Conservation (phyloP, 2,329 filamentous ascomycete species). For the Mariannaea sp. region DNA sequence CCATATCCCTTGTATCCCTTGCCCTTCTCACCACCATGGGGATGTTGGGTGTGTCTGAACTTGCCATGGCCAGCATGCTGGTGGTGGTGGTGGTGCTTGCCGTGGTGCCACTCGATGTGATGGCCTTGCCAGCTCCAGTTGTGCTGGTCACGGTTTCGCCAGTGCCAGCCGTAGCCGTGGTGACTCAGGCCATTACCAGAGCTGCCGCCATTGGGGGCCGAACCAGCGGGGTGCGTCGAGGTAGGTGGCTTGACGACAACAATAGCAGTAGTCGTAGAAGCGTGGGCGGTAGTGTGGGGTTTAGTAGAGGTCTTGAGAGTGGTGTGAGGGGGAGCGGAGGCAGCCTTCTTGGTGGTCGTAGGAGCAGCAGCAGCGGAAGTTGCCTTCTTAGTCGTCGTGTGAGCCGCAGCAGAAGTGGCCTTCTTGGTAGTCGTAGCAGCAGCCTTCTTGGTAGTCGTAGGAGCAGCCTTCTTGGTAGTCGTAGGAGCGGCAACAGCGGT, state of each 20-base stretch:
- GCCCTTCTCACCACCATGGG: background rate
- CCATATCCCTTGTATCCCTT: background rate
- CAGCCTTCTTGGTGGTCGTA: background rate
- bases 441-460: too few species aligned
- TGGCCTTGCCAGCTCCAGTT: background rate
- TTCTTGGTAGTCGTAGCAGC: too few species aligned
- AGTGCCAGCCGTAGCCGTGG: background rate
- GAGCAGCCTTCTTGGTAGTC: background rate
- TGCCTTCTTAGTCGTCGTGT: background rate
- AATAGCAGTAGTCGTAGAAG: too few species aligned
- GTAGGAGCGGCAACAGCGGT: background rate
- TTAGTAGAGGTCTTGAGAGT: background rate
- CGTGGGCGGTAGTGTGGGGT: too few species aligned
- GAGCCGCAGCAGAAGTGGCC: background rate
- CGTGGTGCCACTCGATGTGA: background rate
- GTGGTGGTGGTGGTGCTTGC: background rate
- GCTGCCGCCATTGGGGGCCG: background rate
- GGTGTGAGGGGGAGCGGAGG: background rate
- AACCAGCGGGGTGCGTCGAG: background rate
- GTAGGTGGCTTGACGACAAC: background rate
- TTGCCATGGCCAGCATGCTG: background rate
- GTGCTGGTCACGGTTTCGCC: background rate
- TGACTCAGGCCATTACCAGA: background rate
- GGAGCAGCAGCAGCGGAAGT: background rate
- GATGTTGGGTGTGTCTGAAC: background rate